phyloP scores from a whole-genome alignment of 345 rosid genomes.

The Hibiscus syriacus region DNA sequence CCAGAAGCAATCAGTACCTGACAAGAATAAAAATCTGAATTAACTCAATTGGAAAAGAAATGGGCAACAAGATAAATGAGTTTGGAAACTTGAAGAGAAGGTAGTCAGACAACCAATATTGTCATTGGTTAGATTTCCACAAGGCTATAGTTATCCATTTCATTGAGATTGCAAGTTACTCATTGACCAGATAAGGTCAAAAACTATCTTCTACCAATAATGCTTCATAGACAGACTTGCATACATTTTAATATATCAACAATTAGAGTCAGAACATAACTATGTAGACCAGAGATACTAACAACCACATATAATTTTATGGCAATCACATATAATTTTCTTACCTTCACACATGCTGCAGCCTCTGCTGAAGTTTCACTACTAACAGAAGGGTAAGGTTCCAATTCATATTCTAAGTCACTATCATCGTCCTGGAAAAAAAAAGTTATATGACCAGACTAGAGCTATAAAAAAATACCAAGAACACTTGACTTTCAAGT shows the following conservation, averaged over 20 bases:
- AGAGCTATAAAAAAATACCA: neutral
- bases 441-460: neutral
- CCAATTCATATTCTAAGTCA: conserved; percentile 84
- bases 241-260: no score
- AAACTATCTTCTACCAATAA: neutral
- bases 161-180: neutral
- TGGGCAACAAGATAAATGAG: neutral
- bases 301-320: neutral
- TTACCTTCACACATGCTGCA: conserved; percentile 83
- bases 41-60: neutral
- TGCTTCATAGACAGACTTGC: no score
- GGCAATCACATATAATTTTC: neutral
- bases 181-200: neutral
- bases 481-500: neutral
- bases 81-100: neutral
- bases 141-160: neutral
- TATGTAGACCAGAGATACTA: neutral
- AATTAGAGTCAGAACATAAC: neutral
- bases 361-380: conserved; percentile 69
- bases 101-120: neutral
- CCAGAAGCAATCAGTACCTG: conserved; percentile 89
- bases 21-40: conserved; percentile 14
- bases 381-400: conserved; percentile 59
- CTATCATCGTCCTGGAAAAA: conserved; percentile 79
- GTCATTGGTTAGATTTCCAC: neutral